Conservation (phyloP, 495 filamentous ascomycete genomes). For the Chaetomium tenue region DNA sequence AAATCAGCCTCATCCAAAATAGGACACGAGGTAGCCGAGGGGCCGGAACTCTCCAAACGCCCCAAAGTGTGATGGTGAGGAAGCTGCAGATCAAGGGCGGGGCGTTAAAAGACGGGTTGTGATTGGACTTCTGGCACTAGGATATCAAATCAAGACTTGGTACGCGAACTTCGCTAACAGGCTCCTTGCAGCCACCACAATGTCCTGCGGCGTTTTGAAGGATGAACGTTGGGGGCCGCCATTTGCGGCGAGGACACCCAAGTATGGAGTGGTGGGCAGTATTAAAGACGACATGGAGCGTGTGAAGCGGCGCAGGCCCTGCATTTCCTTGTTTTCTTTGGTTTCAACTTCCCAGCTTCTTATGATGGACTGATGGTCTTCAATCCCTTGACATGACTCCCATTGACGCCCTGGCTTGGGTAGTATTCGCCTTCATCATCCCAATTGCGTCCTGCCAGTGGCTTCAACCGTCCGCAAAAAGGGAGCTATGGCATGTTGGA, state of each 20-base stretch:
- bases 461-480: background rate
- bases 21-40: too few relatives aligned
- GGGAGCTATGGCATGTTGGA: slow-evolving; percentile 1
- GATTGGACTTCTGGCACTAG: background rate
- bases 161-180: too few relatives aligned
- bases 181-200: too few relatives aligned
- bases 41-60: background rate
- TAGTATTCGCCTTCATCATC: background rate
- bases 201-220: too few relatives aligned
- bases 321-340: background rate
- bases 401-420: background rate
- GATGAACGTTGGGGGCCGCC: too few relatives aligned
- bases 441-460: background rate
- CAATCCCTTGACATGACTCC: background rate
- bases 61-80: background rate
- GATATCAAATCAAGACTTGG: background rate
- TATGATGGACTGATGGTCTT: too few relatives aligned
- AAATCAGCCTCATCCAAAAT: background rate
- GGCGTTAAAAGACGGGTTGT: background rate
- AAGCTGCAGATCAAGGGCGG: background rate
- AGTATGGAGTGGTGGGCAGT: too few relatives aligned
- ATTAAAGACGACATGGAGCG: background rate
- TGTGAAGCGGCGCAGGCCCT: background rate
- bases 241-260: too few relatives aligned
- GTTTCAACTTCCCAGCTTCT: background rate